Evolutionary conservation across 768 basidiomycete species (phyloP), one percentile per base, ranked within the genome.

Genomic region (Russula sp.): DNA sequence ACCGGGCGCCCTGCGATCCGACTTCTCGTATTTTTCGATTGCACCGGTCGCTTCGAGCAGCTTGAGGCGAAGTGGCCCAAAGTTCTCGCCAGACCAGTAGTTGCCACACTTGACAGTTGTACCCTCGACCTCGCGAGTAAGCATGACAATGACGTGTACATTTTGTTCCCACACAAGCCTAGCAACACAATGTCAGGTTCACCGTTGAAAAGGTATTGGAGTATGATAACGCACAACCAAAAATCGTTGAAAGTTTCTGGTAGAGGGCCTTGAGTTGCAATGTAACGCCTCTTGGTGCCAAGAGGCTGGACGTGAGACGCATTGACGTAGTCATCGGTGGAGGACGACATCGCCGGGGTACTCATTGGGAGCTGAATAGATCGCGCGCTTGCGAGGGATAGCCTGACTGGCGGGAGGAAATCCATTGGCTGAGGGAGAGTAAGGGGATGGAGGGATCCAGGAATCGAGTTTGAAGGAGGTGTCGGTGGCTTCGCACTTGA

Each of bases 181-280:
- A 27, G 60, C 18, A 37, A 37, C 27, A 10, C 20, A 32, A 44
- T 34, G 22, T 64, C 14, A 59, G n/a, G 14, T 45, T 10, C 6
- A 44, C 59, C 31, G 39, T 7, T 18, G 4, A 14, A 20, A 53
- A 32, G 20, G 32, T 6, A 31, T 13, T 31, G 31, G 34, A 18
- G n/a, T 7, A 14, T 52, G 37, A n/a, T 42, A 32, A 83, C 88
- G 75, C 73, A 91, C 85, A 88, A 91, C 95, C 95, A 98, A 70
- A 98, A 98, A 72, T 98, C 95, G 6, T 79, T 77, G 72, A 86
- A 96, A 0, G 96, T 98, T 32, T 89, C 84, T 10, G 88, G 88
- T 9, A 98, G 76, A 5, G 95, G 96, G 5, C 96, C 96, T 72
- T 98, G 96, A 2, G 96, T 97, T 4, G 95, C 96, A 61, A 98